These are phyloP conservation scores for Cercospora sp. DNA, from an alignment of 2,329 filamentous ascomycete genomes.

Conservation along the genomic window DNA sequence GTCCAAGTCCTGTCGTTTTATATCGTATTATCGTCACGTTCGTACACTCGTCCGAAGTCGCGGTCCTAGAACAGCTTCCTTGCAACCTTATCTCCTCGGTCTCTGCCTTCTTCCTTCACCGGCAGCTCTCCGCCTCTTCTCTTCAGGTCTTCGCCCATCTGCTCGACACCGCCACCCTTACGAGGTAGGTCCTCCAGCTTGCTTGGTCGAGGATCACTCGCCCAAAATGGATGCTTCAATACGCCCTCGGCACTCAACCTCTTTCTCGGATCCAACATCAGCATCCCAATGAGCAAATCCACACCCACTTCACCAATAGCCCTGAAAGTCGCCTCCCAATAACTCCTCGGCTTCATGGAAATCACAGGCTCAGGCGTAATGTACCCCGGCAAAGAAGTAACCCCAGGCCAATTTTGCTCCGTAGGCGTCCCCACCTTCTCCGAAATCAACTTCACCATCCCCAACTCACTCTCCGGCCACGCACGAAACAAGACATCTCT, in stretches of 20 bases:
- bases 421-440: constrained; percentile 85
- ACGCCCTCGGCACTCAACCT: constrained; percentile 75
- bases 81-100: constrained; percentile 71
- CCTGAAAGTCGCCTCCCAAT: constrained; percentile 75
- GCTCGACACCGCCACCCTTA: constrained; percentile 70
- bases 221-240: constrained; percentile 84
- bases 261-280: constrained; percentile 82
- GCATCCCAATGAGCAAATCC: constrained; percentile 81
- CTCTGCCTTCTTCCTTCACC: constrained; percentile 47
- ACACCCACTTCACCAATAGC: constrained; percentile 79
- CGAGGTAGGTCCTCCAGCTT: constrained; percentile 77
- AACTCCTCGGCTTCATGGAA: constrained; percentile 63
- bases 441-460: constrained; percentile 82
- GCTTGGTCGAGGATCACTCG: constrained; percentile 77
- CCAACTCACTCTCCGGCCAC: constrained; percentile 78
- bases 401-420: constrained; percentile 94
- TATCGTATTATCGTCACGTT: not conserved
- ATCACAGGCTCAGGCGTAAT: constrained; percentile 65
- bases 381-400: constrained; percentile 76
- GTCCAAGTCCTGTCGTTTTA: not conserved
- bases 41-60: not conserved
- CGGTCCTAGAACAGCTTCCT: constrained; percentile 53
- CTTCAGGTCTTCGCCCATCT: constrained; percentile 80
- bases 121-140: constrained; percentile 71
- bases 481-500: constrained; percentile 71